A percentile compares a stretch with the other conserved stretches of the same genome.
These are phyloP conservation scores for Leccinum imitatum DNA, from an alignment of 768 basidiomycete genomes.

Conservation along the genomic window DNA sequence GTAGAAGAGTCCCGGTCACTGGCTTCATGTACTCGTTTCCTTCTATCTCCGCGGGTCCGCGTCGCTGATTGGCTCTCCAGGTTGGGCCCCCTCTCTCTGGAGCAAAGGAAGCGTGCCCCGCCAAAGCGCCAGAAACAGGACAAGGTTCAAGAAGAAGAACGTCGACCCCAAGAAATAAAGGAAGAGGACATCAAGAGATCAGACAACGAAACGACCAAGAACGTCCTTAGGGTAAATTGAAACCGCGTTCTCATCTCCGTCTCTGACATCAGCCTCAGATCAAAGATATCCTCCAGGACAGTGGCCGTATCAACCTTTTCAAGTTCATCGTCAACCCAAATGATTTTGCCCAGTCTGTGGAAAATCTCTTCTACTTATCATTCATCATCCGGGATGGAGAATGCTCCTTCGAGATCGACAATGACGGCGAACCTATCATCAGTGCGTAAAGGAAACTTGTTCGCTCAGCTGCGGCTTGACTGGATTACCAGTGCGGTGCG, in stretches of 20 bases:
- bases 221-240: constrained; percentile 66
- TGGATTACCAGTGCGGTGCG: constrained; percentile 51
- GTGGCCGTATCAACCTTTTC: constrained; percentile 73
- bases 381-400: constrained; percentile 88
- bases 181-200: constrained; percentile 83
- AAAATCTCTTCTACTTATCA: constrained; percentile 94
- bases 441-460: constrained; percentile 47
- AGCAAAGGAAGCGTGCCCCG: constrained; percentile 72
- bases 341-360: constrained; percentile 91
- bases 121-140: constrained; percentile 67
- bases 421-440: constrained; percentile 71
- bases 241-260: not conserved
- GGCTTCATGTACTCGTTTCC: constrained; percentile 77
- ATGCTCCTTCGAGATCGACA: constrained; percentile 67
- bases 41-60: not conserved
- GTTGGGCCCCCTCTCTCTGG: constrained; percentile 87
- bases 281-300: constrained; percentile 51
- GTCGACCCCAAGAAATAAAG: constrained; percentile 74
- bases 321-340: constrained; percentile 85
- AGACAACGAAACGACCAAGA: constrained; percentile 88
- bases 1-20: constrained; percentile 72
- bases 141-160: constrained; percentile 66
- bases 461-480: not conserved
- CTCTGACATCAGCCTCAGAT: constrained; percentile 45
- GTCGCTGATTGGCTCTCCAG: constrained; percentile 43